Base-by-base conservation (phyloP, 495 filamentous ascomycete species). In the Bathelium albidoporum region DNA sequence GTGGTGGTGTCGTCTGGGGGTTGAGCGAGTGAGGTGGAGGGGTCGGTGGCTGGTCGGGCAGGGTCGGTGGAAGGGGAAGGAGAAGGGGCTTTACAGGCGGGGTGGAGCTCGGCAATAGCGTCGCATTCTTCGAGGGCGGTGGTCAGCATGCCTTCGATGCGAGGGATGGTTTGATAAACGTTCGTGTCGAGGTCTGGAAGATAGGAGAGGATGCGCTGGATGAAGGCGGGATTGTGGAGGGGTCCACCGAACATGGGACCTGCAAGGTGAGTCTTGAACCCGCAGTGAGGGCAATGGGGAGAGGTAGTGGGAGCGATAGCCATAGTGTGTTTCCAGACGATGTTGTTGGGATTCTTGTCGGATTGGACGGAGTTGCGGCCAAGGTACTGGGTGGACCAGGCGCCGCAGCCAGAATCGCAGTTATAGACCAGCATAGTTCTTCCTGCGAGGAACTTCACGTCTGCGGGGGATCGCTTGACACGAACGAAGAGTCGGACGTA, bases 241-340 rank as follows among this genome's bases (percentile, higher is more conserved):
- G 87, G 89, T 2, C 94, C 94, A 58, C 82, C 93, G 79, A 90
- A 98, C 91, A 98, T 96, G 0, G 94, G 94, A 0, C 94, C 94
- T 1, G 84, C 85, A 20, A 97, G 74, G 60, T 77, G 94, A 69
- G 88, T 95, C 63, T 89, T 91, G 64, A 82, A 85, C 9, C 86
- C 89, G 69, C 94, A 98, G 73, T 97, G 90, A 28, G 85, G 80
- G 71, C 94, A 98, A 16, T 76, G 65, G 4, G 76, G 75, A 32
- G 77, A 77, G 11, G 82, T 73, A 0, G 81, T 80, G 0, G 95
- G 91, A 1, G 78, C 92, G 66, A 85, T 77, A 1, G 86, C 82
- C 24, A 90, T 80, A 0, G 79, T 78, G 68, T 90, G 87, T 72
- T 96, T 95, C 72, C 88, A 88, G 58, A 86, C 85, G 58, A 86